These are phyloP conservation scores for Citrus sinensis DNA, from an alignment of 345 rosid genomes.

Conservation along the genomic window DNA sequence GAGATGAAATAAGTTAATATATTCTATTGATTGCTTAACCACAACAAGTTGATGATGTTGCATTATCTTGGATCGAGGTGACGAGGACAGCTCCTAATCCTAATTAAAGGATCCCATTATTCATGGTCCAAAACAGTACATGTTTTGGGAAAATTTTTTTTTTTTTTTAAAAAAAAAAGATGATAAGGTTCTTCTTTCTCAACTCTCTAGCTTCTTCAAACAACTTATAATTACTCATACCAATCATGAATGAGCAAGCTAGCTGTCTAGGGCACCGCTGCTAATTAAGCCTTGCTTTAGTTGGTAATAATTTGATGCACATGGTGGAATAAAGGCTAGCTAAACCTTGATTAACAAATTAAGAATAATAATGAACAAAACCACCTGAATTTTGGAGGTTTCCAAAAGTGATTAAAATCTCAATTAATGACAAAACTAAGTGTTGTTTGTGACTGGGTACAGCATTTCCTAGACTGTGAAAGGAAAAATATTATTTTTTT, in stretches of 20 bases:
- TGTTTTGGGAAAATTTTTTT: no score
- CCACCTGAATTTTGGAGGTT: not conserved
- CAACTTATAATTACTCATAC: no score
- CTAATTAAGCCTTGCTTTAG: not conserved
- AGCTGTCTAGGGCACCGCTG: not conserved
- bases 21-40: not conserved
- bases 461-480: constrained; percentile 13
- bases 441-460: not conserved
- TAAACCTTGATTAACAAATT: not conserved
- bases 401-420: not conserved
- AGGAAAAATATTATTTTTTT: not conserved
- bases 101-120: constrained; percentile 4
- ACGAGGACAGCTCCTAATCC: constrained; percentile 14
- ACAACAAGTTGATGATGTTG: not conserved
- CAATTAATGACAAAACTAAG: not conserved
- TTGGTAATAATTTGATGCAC: not conserved
- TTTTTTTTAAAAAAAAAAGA: no score
- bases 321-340: not conserved
- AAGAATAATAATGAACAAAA: not conserved
- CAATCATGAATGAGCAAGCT: no score
- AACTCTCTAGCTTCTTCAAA: no score
- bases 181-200: no score
- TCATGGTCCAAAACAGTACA: constrained; percentile 6
- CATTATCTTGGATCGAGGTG: constrained; percentile 2
- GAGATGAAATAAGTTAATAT: not conserved